These are phyloP conservation scores for Prunus yedoensis DNA, from an alignment of 331 rosid species.

Conservation along the genomic window DNA sequence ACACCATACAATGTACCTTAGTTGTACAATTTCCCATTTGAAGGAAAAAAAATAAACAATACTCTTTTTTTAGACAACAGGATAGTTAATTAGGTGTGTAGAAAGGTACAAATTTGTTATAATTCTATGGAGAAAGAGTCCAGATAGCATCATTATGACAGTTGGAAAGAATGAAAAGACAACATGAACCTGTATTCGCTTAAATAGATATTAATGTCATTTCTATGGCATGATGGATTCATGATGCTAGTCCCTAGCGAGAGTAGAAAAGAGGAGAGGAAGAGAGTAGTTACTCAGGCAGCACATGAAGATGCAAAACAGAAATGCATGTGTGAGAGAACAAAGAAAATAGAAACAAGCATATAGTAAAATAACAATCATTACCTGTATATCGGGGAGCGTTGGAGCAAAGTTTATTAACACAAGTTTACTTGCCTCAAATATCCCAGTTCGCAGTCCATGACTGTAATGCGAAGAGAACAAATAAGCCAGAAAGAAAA, in stretches of 20 bases:
- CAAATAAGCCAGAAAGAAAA: constrained; percentile 34
- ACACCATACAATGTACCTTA: not conserved
- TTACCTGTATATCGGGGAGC: constrained; percentile 91
- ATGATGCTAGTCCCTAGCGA: not conserved
- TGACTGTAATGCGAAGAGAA: constrained; percentile 67
- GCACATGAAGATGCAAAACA: not conserved
- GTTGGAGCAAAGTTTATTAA: constrained; percentile 89
- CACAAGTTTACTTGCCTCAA: constrained; percentile 90
- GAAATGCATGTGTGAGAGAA: not conserved
- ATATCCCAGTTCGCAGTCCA: constrained; percentile 96
- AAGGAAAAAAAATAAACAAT: not conserved
- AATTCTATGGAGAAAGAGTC: not conserved
- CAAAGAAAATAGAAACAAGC: not conserved
- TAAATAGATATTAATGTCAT: not conserved
- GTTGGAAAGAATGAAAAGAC: not conserved
- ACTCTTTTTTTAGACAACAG: not conserved
- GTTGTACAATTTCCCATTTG: not conserved
- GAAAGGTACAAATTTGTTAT: not conserved
- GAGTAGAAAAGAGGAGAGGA: not conserved
- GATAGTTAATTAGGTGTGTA: not conserved
- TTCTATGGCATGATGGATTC: not conserved
- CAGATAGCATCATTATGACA: not conserved
- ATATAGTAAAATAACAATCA: not conserved
- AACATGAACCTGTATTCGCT: not conserved
- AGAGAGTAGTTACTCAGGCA: not conserved